Percentiles rank a stretch among this genome's conserved stretches.
These are phyloP conservation scores for Exophiala xenobiotica DNA, from an alignment of 2,329 filamentous ascomycete genomes.

Conservation along the genomic window DNA sequence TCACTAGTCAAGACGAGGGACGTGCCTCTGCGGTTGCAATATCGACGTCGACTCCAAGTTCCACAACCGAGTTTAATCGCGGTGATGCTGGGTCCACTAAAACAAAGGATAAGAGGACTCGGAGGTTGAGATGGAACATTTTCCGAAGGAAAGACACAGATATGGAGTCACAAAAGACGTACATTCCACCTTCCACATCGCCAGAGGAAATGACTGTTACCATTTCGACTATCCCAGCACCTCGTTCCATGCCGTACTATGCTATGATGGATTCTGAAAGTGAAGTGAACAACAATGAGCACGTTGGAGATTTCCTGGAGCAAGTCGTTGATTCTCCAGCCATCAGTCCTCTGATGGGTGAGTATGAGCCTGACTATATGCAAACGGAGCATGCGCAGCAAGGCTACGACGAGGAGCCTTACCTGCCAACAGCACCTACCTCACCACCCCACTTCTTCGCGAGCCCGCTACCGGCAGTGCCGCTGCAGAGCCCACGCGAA, in stretches of 20 bases:
- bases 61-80: conserved; percentile 17
- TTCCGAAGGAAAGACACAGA: conserved; percentile 48
- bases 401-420: conserved; percentile 6
- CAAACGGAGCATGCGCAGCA: conserved; percentile 15
- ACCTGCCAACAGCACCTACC: conserved; percentile 13
- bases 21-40: conserved; percentile 21
- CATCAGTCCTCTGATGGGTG: conserved; percentile 13
- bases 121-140: conserved; percentile 55
- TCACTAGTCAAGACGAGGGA: conserved; percentile 27
- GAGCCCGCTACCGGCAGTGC: conserved; percentile 14
- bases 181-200: conserved; percentile 30
- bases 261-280: conserved; percentile 53
- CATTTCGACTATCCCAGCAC: conserved; percentile 39
- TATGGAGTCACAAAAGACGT: conserved; percentile 6
- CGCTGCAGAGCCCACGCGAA: conserved; percentile 10
- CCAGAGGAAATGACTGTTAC: conserved; percentile 40
- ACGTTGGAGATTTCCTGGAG: conserved; percentile 47
- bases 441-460: conserved; percentile 13
- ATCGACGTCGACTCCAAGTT: conserved; percentile 20
- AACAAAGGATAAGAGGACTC: conserved; percentile 22
- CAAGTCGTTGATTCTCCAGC: conserved; percentile 36
- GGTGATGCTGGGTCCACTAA: conserved; percentile 16
- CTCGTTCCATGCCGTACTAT: conserved; percentile 57
- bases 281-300: conserved; percentile 41
- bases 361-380: conserved; percentile 31